A percentile compares a stretch with the other conserved stretches of the same genome.
Conservation (phyloP, 257 asterid species). For the Gentiana dahurica region DNA sequence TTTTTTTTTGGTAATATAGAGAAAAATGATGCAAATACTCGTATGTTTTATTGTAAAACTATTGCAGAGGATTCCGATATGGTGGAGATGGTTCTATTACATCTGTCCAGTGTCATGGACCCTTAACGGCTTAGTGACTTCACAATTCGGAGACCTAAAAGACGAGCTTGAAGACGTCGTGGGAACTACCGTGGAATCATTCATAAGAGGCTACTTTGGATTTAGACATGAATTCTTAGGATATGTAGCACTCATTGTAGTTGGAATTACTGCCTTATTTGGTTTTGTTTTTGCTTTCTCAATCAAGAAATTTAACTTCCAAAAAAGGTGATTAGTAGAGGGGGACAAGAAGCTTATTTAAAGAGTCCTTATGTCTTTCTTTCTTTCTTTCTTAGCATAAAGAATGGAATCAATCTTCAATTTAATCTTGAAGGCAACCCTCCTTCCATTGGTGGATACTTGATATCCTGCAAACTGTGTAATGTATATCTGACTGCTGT, state of each 20-base stretch:
- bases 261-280: constrained; percentile 35
- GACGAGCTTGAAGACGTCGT: constrained; percentile 11
- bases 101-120: constrained; percentile 12
- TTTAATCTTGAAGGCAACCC: too few relatives aligned
- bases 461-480: too few relatives aligned
- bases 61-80: constrained; percentile 12
- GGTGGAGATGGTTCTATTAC: constrained; percentile 20
- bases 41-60: background rate
- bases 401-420: too few relatives aligned
- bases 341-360: too few relatives aligned
- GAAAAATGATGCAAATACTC: too few relatives aligned
- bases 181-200: constrained; percentile 38
- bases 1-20: too few relatives aligned
- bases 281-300: constrained; percentile 62
- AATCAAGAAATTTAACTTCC: constrained; percentile 58
- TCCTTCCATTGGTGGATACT: too few relatives aligned
- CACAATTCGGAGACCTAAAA: constrained; percentile 15
- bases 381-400: too few relatives aligned
- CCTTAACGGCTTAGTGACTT: constrained; percentile 10
- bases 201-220: constrained; percentile 42
- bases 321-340: constrained; percentile 20
- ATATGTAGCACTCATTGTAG: constrained; percentile 34
- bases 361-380: too few relatives aligned
- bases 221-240: constrained; percentile 51
- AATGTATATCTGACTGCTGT: too few relatives aligned